Evolutionary conservation across 495 filamentous ascomycete species (phyloP).

Genomic region (Filosporella fistucella): DNA sequence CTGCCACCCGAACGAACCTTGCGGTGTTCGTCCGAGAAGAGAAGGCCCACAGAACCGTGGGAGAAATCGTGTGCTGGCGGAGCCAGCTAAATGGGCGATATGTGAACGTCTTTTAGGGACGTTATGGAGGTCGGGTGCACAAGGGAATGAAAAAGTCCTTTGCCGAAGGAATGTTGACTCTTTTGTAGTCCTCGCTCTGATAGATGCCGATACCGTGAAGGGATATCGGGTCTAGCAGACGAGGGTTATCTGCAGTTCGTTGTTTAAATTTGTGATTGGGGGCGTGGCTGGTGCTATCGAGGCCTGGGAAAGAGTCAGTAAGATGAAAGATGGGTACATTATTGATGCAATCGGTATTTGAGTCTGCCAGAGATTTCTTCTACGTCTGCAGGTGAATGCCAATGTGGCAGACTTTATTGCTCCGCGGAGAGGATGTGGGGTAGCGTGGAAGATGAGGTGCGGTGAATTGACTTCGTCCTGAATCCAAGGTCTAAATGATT

Average conservation of each 20-base stretch:
- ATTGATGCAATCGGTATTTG: too few relatives aligned
- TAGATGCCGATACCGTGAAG: slow-evolving; percentile 78
- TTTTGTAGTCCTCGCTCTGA: slow-evolving; percentile 57
- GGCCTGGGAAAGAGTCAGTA: slow-evolving; percentile 51
- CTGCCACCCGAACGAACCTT: slow-evolving; percentile 88
- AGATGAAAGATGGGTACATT: neutral
- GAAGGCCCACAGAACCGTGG: slow-evolving; percentile 84
- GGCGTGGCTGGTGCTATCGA: slow-evolving; percentile 69
- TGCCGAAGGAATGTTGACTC: slow-evolving; percentile 81
- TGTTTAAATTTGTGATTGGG: slow-evolving; percentile 10
- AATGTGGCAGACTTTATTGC: too few relatives aligned
- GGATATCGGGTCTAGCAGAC: slow-evolving; percentile 91
- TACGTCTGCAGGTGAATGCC: too few relatives aligned
- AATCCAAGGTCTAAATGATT: too few relatives aligned
- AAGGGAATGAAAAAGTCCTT: slow-evolving; percentile 78
- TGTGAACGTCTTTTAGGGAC: slow-evolving; percentile 54
- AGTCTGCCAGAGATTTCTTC: too few relatives aligned
- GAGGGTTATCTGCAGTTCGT: slow-evolving; percentile 62
- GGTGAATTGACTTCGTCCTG: too few relatives aligned
- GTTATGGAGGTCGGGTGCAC: slow-evolving; percentile 87
- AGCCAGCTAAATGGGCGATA: slow-evolving; percentile 43
- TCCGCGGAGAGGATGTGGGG: too few relatives aligned
- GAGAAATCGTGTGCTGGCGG: slow-evolving; percentile 41
- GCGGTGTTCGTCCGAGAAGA: slow-evolving; percentile 84
- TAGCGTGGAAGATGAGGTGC: too few relatives aligned